phyloP scores from a whole-genome alignment of 2,329 filamentous ascomycete species.

The Nigrospora sphaerica region DNA sequence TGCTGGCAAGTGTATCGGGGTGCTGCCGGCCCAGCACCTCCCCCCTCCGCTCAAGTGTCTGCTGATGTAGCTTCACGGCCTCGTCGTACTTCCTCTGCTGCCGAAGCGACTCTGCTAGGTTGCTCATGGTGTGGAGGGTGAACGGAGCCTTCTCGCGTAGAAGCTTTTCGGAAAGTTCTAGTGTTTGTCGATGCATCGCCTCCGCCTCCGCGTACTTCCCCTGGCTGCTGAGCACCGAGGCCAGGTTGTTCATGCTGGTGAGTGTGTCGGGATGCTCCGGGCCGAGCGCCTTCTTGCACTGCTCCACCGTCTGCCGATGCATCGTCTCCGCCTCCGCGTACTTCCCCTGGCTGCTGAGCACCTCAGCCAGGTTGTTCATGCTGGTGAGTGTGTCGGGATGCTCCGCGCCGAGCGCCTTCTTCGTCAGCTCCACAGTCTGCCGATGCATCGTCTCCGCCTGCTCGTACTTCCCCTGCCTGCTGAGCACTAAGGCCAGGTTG shows the following conservation, averaged over 20 bases:
- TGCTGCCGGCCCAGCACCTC: not conserved
- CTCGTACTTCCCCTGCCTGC: constrained; percentile 12
- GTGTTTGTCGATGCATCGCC: too few species aligned
- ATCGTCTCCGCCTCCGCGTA: not conserved
- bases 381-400: constrained; percentile 10
- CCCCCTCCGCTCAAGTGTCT: not conserved
- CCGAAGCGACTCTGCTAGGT: not conserved
- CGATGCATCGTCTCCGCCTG: constrained; percentile 18
- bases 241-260: constrained; percentile 12
- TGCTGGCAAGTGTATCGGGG: not conserved
- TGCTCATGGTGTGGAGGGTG: too few species aligned
- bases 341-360: not conserved
- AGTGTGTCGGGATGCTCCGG: too few species aligned
- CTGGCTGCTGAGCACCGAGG: too few species aligned
- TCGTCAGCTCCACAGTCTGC: not conserved
- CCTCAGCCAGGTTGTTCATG: constrained; percentile 13
- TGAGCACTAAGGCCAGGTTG: constrained; percentile 11
- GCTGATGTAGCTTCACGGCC: not conserved
- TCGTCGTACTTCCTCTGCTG: not conserved
- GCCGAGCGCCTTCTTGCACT: too few species aligned
- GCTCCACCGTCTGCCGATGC: too few species aligned
- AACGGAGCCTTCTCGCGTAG: too few species aligned
- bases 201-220: constrained; percentile 15
- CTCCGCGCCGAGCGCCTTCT: constrained; percentile 5
- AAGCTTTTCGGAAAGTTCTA: too few species aligned